These are phyloP conservation scores for Lactarius vividus DNA, from an alignment of 768 basidiomycete genomes.

Conservation along the genomic window DNA sequence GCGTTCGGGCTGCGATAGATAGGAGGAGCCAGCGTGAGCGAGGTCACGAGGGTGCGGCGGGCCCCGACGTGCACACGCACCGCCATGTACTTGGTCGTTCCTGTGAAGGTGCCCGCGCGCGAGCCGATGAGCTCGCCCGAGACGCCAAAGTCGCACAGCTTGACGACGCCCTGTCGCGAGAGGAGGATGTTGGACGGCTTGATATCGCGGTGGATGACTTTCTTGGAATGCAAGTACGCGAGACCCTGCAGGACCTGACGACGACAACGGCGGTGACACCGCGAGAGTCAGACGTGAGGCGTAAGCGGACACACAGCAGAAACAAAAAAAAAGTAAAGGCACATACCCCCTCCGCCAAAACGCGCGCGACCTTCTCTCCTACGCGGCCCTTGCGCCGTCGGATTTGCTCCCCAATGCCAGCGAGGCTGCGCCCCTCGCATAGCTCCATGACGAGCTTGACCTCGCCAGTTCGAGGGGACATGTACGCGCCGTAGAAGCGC, in stretches of 20 bases:
- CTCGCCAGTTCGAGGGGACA: conserved; percentile 77
- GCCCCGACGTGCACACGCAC: conserved; percentile 46
- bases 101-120: conserved; percentile 87
- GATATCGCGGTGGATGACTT: conserved; percentile 89
- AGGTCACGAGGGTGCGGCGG: background rate
- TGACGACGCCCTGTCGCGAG: conserved; percentile 80
- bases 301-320: background rate
- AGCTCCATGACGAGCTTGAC: conserved; percentile 90
- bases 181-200: conserved; percentile 87
- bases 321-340: background rate
- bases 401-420: conserved; percentile 76
- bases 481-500: conserved; percentile 83
- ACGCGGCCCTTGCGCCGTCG: conserved; percentile 68
- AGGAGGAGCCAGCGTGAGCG: conserved; percentile 1
- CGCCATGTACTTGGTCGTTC: conserved; percentile 94
- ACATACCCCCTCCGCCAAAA: conserved; percentile 82
- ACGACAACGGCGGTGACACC: background rate
- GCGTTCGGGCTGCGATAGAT: conserved; percentile 66
- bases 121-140: conserved; percentile 88
- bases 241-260: conserved; percentile 74
- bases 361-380: conserved; percentile 78
- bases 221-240: conserved; percentile 78
- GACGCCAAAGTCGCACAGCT: conserved; percentile 90
- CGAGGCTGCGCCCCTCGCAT: conserved; percentile 78
- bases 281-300: background rate